phyloP scores from a whole-genome alignment of 1,284 basidiomycete species.

The Wolfiporia cocos region DNA sequence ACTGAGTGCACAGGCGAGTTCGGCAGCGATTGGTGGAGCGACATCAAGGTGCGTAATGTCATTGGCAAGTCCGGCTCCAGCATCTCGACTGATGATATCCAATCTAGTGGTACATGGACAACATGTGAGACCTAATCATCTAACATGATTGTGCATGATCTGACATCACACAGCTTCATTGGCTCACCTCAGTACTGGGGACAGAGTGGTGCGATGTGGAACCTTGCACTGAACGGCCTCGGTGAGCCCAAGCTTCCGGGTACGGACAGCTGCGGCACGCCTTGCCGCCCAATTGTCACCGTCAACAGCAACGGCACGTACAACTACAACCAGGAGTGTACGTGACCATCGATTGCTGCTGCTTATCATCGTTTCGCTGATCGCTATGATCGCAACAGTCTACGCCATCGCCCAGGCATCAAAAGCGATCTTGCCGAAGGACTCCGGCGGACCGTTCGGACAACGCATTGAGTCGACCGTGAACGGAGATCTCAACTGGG shows the following conservation, averaged over 20 bases:
- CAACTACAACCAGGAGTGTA: conserved; percentile 67
- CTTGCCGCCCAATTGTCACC: conserved; percentile 61
- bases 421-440: conserved; percentile 65
- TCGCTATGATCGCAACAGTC: conserved; percentile 32
- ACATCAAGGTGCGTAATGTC: conserved; percentile 51
- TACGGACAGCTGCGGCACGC: conserved; percentile 52
- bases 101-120: conserved; percentile 67
- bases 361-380: not conserved
- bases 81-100: conserved; percentile 11
- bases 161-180: conserved; percentile 28
- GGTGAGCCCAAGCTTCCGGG: conserved; percentile 63
- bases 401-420: conserved; percentile 72
- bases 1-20: conserved; percentile 46
- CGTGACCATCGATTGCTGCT: conserved; percentile 15
- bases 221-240: conserved; percentile 54
- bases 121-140: conserved; percentile 39
- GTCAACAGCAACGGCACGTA: conserved; percentile 59
- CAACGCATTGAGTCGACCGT: conserved; percentile 60
- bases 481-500: conserved; percentile 50
- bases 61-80: too few relatives aligned
- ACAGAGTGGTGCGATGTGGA: conserved; percentile 64
- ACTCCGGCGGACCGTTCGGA: conserved; percentile 60
- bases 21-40: conserved; percentile 71
- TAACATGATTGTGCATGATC: not conserved
- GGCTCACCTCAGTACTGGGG: conserved; percentile 41